Percentiles rank a stretch among this genome's conserved stretches.
Evolutionary conservation across 192 early-diverging fungal genomes (phyloP).

Genomic region (Obelidium mucronatum): DNA sequence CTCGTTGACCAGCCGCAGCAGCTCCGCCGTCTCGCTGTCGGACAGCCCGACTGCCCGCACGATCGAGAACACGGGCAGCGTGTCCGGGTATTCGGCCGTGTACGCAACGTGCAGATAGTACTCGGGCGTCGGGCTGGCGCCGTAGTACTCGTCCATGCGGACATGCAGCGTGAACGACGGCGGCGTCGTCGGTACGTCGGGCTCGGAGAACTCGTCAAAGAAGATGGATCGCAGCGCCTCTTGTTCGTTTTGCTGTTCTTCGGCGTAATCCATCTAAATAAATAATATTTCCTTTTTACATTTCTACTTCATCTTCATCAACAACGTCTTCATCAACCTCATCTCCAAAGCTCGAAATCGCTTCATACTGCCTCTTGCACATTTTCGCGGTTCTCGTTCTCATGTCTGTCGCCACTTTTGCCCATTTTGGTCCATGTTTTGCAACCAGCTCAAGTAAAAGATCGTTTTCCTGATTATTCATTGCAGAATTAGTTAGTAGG

Average conservation of each 20-base stretch:
- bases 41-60: conserved; percentile 19
- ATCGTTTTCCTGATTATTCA: not conserved
- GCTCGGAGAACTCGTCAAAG: conserved; percentile 51
- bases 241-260: conserved; percentile 54
- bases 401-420: not conserved
- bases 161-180: conserved; percentile 34
- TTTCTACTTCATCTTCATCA: too few relatives aligned
- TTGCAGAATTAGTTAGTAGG: not conserved
- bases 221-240: conserved; percentile 59
- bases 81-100: conserved; percentile 49
- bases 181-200: conserved; percentile 43
- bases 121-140: conserved; percentile 6
- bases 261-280: conserved; percentile 35
- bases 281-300: too few relatives aligned
- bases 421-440: conserved; percentile 13
- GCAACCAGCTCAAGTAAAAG: not conserved
- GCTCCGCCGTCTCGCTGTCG: conserved; percentile 27
- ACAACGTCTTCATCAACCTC: too few relatives aligned
- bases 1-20: conserved; percentile 24
- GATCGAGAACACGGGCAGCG: conserved; percentile 41
- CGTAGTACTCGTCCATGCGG: conserved; percentile 22
- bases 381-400: conserved; percentile 25
- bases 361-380: conserved; percentile 17
- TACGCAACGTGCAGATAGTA: conserved; percentile 64
- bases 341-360: too few relatives aligned